phyloP scores from a whole-genome alignment of 192 early-diverging fungal species.

The Podila minutissima region DNA sequence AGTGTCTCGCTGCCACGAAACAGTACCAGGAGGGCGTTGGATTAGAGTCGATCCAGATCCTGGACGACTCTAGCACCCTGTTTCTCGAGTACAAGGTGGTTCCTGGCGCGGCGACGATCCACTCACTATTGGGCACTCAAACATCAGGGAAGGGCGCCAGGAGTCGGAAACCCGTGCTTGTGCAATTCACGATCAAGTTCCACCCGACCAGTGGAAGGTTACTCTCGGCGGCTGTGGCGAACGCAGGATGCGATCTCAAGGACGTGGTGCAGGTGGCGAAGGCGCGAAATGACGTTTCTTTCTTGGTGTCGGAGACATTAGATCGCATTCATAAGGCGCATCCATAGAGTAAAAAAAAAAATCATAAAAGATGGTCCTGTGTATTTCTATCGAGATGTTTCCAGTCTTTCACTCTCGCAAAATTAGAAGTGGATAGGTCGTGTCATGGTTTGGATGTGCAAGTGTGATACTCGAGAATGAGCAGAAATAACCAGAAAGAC shows the following conservation, averaged over 20 bases:
- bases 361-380: too few relatives aligned
- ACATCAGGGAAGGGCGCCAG: background rate
- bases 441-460: too few relatives aligned
- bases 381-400: background rate
- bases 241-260: conserved; percentile 45
- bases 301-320: conserved; percentile 29
- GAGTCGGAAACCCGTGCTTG: conserved; percentile 20
- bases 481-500: too few relatives aligned
- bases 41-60: conserved; percentile 29
- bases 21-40: conserved; percentile 49
- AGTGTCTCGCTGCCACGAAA: conserved; percentile 28
- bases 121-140: background rate
- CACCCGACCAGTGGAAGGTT: conserved; percentile 34
- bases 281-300: conserved; percentile 37
- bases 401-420: background rate
- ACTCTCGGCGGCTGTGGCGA: conserved; percentile 28
- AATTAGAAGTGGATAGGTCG: background rate
- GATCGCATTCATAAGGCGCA: conserved; percentile 37
- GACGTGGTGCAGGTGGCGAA: conserved; percentile 40
- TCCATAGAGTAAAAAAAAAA: background rate
- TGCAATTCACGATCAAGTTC: conserved; percentile 26
- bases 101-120: conserved; percentile 23
- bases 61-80: conserved; percentile 24
- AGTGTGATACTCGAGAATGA: too few relatives aligned
- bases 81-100: conserved; percentile 31